A percentile compares a stretch with the other conserved stretches of the same genome.
Evolutionary conservation across 176 grass and related monocot genomes (phyloP).

Genomic region (Thinopyrum elongatum): DNA sequence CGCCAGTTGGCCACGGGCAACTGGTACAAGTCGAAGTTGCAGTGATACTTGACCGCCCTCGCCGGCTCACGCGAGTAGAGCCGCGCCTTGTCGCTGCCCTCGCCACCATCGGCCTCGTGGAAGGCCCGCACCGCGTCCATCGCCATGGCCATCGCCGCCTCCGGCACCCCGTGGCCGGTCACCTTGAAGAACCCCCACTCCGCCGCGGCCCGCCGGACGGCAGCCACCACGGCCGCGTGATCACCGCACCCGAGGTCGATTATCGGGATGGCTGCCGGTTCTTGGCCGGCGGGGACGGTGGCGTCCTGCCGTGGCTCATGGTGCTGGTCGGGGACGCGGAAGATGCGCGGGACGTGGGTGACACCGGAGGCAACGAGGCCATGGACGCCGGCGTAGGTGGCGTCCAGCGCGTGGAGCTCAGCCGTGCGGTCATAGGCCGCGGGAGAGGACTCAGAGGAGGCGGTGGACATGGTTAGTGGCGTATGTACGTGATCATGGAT

Average conservation of each 20-base stretch:
- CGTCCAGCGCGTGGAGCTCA: constrained; percentile 51
- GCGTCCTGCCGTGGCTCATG: background rate
- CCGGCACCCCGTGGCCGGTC: constrained; percentile 41
- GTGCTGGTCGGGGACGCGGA: background rate
- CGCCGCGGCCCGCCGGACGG: constrained; percentile 7
- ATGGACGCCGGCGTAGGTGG: constrained; percentile 53
- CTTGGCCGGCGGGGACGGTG: background rate
- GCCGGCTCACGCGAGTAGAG: background rate
- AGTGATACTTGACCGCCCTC: constrained; percentile 48
- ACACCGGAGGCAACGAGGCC: constrained; percentile 43
- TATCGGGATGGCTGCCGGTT: constrained; percentile 9
- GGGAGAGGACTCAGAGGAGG: too few relatives aligned
- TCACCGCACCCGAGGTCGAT: constrained; percentile 26
- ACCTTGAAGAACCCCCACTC: constrained; percentile 71
- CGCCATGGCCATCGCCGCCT: background rate
- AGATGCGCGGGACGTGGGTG: constrained; percentile 44
- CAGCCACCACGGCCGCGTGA: constrained; percentile 2
- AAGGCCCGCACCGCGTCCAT: constrained; percentile 27
- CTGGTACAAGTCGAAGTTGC: constrained; percentile 63
- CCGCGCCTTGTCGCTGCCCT: constrained; percentile 48
- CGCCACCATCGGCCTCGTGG: constrained; percentile 42
- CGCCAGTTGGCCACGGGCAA: constrained; percentile 54
- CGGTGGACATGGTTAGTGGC: too few relatives aligned
- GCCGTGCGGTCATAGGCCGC: constrained; percentile 27
- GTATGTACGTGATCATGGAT: too few relatives aligned